These are phyloP conservation scores for Phytophthora kernoviae DNA, from an alignment of 352 stramenopile genomes.

Conservation along the genomic window DNA sequence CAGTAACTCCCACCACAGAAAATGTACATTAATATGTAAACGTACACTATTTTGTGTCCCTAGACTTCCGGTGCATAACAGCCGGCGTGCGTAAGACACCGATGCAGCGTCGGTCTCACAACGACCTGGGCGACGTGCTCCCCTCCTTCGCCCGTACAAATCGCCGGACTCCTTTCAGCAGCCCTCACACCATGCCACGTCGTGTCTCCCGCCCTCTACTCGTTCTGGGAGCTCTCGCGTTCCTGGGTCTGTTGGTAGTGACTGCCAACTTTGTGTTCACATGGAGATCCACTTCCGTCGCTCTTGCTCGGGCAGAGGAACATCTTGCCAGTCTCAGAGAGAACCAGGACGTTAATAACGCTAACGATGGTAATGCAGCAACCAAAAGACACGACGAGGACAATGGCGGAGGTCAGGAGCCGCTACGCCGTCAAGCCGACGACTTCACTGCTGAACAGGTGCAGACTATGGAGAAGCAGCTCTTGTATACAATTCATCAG, in stretches of 20 bases:
- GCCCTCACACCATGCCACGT: constrained; percentile 24
- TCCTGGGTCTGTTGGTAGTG: constrained; percentile 29
- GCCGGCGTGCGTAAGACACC: background rate
- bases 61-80: background rate
- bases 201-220: constrained; percentile 19
- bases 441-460: constrained; percentile 22
- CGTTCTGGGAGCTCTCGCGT: constrained; percentile 18
- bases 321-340: constrained; percentile 20
- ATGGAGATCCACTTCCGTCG: constrained; percentile 29
- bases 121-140: constrained; percentile 24
- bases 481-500: constrained; percentile 40
- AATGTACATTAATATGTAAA: too few relatives aligned
- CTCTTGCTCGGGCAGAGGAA: constrained; percentile 9
- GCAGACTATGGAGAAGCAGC: constrained; percentile 35
- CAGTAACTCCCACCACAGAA: too few relatives aligned
- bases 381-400: constrained; percentile 1
- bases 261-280: constrained; percentile 34
- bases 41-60: background rate
- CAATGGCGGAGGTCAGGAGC: constrained; percentile 3
- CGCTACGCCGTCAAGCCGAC: constrained; percentile 8
- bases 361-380: background rate
- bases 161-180: constrained; percentile 25
- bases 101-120: constrained; percentile 31
- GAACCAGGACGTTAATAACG: background rate
- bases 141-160: constrained; percentile 26